These are phyloP conservation scores for Pseudocohnilembus persalinus DNA, from an alignment of 169 alveolate species.

Conservation along the genomic window DNA sequence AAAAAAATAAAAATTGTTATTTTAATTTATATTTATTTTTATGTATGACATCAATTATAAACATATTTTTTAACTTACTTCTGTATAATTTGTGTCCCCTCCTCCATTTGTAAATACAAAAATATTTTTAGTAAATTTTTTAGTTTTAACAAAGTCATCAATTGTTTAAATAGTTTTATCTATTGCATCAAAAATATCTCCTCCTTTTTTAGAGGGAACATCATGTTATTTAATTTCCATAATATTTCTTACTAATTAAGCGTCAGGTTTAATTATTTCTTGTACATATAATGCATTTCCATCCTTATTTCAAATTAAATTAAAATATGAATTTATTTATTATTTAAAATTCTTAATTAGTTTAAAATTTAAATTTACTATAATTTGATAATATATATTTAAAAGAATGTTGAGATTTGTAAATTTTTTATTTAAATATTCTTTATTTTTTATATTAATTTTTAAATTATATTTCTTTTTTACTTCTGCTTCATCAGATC, in stretches of 20 bases:
- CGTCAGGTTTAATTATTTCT: constrained; percentile 52
- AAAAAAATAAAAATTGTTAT: not conserved
- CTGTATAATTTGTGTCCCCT: constrained; percentile 53
- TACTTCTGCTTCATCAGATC: not conserved
- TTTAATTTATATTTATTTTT: not conserved
- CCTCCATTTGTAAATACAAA: constrained; percentile 84
- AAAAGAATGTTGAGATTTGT: too few species aligned
- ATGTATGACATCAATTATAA: not conserved
- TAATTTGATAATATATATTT: too few species aligned
- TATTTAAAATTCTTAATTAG: too few species aligned
- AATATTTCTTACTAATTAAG: constrained; percentile 54
- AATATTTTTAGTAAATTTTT: constrained; percentile 71
- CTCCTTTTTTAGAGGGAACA: constrained; percentile 49
- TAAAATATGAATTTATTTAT: too few species aligned
- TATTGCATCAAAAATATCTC: constrained; percentile 81
- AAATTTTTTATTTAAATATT: too few species aligned
- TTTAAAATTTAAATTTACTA: too few species aligned
- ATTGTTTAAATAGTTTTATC: constrained; percentile 75
- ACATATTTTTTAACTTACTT: constrained; percentile 19
- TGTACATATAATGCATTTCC: constrained; percentile 52
- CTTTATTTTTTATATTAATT: too few species aligned
- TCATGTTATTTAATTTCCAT: constrained; percentile 35
- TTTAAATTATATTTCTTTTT: not conserved
- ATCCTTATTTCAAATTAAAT: too few species aligned
- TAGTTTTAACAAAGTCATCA: constrained; percentile 59